phyloP scores from a whole-genome alignment of 75 land plant genomes.

The Ceratopteris richardii region DNA sequence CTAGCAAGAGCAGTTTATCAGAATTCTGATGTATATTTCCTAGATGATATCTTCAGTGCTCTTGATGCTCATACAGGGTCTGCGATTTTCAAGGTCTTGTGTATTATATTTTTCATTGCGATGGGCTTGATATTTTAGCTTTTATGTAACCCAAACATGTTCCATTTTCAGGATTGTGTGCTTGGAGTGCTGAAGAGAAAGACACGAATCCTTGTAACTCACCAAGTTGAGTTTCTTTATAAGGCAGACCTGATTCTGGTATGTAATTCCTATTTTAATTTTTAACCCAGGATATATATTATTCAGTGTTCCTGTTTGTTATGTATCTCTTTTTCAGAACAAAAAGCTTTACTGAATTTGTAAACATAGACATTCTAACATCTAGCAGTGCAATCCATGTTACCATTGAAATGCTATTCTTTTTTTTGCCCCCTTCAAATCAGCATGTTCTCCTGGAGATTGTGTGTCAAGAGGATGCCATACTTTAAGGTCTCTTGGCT shows the following conservation, averaged over 20 bases:
- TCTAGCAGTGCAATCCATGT: too few species aligned
- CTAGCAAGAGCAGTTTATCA: constrained; percentile 28
- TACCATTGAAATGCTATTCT: too few species aligned
- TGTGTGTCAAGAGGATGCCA: too few species aligned
- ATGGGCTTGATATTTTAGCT: neutral
- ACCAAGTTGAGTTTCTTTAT: constrained; percentile 39
- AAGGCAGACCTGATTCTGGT: constrained; percentile 30
- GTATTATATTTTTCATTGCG: neutral
- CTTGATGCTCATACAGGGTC: constrained; percentile 28
- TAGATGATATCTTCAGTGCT: constrained; percentile 27
- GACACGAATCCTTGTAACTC: constrained; percentile 35
- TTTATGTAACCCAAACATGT: too few species aligned
- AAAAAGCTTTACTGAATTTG: too few species aligned
- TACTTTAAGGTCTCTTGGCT: too few species aligned
- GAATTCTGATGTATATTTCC: constrained; percentile 20
- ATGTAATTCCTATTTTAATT: neutral
- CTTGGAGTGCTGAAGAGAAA: constrained; percentile 22
- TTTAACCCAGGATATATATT: neutral
- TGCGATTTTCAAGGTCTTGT: constrained; percentile 15
- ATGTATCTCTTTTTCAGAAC: too few species aligned
- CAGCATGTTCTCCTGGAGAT: too few species aligned
- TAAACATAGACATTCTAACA: too few species aligned
- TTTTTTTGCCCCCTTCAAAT: too few species aligned
- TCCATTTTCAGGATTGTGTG: constrained; percentile 30
- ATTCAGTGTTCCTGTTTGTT: neutral